A percentile compares a stretch with the other conserved stretches of the same genome.
Conservation (phyloP, 176 grass and related monocot genomes). For the Ananas comosus region DNA sequence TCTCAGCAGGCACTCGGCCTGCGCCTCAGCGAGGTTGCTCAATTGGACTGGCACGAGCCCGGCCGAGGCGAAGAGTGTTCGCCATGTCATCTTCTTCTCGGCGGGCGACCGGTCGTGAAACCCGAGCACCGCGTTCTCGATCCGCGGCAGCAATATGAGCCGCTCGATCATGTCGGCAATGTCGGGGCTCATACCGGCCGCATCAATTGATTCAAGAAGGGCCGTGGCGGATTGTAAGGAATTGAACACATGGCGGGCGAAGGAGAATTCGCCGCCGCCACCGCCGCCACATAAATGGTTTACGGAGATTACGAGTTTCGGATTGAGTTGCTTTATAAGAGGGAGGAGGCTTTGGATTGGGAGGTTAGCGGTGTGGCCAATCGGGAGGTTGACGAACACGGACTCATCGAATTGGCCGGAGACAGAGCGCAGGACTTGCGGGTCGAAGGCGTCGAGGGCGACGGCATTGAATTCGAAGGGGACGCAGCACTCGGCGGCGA, state of each 20-base stretch:
- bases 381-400: slow-evolving; percentile 32
- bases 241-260: slow-evolving; percentile 27
- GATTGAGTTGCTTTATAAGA: slow-evolving; percentile 40
- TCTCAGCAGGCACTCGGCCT: slow-evolving; percentile 56
- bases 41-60: slow-evolving; percentile 37
- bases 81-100: slow-evolving; percentile 32
- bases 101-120: background rate
- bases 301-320: slow-evolving; percentile 40
- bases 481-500: slow-evolving; percentile 30
- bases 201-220: slow-evolving; percentile 44
- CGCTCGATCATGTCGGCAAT: slow-evolving; percentile 33
- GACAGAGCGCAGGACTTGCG: slow-evolving; percentile 4
- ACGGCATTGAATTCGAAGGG: slow-evolving; percentile 42
- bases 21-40: slow-evolving; percentile 40
- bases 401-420: slow-evolving; percentile 21
- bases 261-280: slow-evolving; percentile 39
- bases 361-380: slow-evolving; percentile 13
- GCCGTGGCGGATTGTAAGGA: slow-evolving; percentile 28
- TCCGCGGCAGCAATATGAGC: slow-evolving; percentile 41
- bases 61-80: slow-evolving; percentile 19
- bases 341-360: slow-evolving; percentile 14
- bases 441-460: slow-evolving; percentile 16
- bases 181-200: slow-evolving; percentile 20
- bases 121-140: slow-evolving; percentile 16
- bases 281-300: slow-evolving; percentile 35